Conservation (phyloP, 2,329 filamentous ascomycete genomes). For the Aspergillus japonicus region DNA sequence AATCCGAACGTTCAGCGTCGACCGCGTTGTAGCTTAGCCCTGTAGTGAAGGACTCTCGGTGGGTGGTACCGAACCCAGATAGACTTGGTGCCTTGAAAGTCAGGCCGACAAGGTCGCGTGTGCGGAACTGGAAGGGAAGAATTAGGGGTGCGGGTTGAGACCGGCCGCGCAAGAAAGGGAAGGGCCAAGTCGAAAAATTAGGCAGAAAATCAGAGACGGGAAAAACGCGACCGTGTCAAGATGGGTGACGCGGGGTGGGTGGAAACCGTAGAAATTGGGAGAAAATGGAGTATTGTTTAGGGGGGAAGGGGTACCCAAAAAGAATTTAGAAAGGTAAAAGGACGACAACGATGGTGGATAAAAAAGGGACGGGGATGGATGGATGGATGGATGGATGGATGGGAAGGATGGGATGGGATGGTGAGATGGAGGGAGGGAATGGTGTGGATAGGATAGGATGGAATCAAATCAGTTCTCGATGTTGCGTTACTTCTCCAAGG, state of each 20-base stretch:
- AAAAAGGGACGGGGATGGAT: not conserved
- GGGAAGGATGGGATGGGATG: not conserved
- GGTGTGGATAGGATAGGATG: not conserved
- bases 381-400: not conserved
- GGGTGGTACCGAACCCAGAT: constrained; percentile 9
- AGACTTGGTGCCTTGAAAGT: not conserved
- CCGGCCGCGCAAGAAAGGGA: constrained; percentile 24
- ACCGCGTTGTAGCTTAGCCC: constrained; percentile 5
- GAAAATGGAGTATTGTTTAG: not conserved
- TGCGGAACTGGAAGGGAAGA: not conserved
- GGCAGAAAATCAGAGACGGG: constrained; percentile 5
- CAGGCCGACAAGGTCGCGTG: not conserved
- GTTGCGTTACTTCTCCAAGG: no score
- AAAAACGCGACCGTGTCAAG: constrained; percentile 9
- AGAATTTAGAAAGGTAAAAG: not conserved
- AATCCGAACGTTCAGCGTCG: constrained; percentile 3
- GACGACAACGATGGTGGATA: not conserved
- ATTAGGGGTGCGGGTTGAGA: constrained; percentile 21
- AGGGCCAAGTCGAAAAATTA: constrained; percentile 12
- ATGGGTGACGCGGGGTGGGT: not conserved
- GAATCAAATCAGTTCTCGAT: not conserved
- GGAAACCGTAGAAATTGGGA: not conserved
- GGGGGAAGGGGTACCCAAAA: not conserved
- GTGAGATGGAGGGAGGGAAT: not conserved
- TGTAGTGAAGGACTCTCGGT: not conserved